Evolutionary conservation across 169 alveolate genomes (phyloP).

Genomic region (Plasmodium falciparum): DNA sequence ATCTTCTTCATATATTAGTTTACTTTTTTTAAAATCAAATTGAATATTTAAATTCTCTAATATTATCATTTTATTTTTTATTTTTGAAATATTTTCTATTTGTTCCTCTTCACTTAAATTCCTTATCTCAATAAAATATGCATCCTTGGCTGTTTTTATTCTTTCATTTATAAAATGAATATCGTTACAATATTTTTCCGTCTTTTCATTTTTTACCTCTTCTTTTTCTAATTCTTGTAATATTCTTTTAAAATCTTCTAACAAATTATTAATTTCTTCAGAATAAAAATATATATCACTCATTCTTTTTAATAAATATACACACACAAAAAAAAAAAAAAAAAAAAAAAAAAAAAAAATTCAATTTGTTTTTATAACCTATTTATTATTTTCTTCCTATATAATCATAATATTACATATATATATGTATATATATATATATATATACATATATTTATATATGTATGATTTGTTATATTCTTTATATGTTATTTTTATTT

Average conservation of each 20-base stretch:
- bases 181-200: conserved; percentile 38
- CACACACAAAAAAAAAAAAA: too few species aligned
- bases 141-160: conserved; percentile 75
- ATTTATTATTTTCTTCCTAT: not conserved
- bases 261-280: conserved; percentile 57
- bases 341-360: too few species aligned
- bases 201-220: conserved; percentile 21
- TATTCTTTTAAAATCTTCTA: conserved; percentile 59
- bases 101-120: conserved; percentile 68
- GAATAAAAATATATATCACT: conserved; percentile 38
- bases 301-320: conserved; percentile 14
- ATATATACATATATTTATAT: too few species aligned
- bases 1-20: conserved; percentile 40
- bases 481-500: too few species aligned
- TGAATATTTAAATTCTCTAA: conserved; percentile 51
- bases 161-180: conserved; percentile 44
- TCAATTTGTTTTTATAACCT: too few species aligned
- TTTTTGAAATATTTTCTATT: conserved; percentile 21
- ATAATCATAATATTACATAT: not conserved
- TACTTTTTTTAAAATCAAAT: conserved; percentile 55
- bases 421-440: not conserved
- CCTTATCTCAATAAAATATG: conserved; percentile 59
- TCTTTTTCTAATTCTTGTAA: conserved; percentile 4
- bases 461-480: too few species aligned
- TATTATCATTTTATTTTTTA: conserved; percentile 44